phyloP scores from a whole-genome alignment of 345 rosid species.

The Salix arbutifolia region DNA sequence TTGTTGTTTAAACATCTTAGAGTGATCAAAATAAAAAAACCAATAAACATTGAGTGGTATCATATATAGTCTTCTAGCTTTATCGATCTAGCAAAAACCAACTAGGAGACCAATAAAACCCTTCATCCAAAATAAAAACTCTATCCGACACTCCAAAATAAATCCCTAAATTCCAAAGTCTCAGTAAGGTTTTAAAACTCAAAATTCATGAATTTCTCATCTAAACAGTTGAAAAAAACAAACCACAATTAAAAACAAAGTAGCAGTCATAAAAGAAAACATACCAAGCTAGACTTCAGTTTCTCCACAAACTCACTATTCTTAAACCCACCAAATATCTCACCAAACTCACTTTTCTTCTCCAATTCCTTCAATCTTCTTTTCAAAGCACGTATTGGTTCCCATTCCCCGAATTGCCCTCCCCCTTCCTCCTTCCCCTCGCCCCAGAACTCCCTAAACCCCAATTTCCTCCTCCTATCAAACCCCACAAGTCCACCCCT shows the following conservation, averaged over 20 bases:
- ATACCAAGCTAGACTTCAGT: conserved; percentile 83
- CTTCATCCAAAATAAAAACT: no score
- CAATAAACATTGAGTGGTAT: no score
- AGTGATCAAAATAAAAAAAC: not conserved
- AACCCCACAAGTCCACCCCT: conserved; percentile 41
- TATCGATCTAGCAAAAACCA: not conserved
- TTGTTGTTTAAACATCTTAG: not conserved
- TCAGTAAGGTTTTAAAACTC: not conserved
- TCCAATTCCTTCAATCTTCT: conserved; percentile 72
- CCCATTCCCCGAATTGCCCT: conserved; percentile 58
- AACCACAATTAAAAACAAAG: not conserved
- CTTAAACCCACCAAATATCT: conserved; percentile 65
- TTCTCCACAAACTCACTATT: conserved; percentile 75
- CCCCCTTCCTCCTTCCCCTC: conserved; percentile 41
- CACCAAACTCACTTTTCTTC: conserved; percentile 56
- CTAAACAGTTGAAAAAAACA: not conserved
- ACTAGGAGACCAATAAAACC: not conserved
- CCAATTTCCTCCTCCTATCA: conserved; percentile 35
- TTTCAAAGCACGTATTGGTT: conserved; percentile 70
- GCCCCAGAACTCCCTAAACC: conserved; percentile 49
- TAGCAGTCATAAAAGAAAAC: not conserved
- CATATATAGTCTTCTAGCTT: not conserved
- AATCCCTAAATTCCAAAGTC: not conserved
- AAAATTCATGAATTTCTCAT: not conserved
- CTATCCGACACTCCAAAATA: not conserved